Base-by-base conservation (phyloP, 2,329 filamentous ascomycete genomes). In the Lasiodiplodia sp. region DNA sequence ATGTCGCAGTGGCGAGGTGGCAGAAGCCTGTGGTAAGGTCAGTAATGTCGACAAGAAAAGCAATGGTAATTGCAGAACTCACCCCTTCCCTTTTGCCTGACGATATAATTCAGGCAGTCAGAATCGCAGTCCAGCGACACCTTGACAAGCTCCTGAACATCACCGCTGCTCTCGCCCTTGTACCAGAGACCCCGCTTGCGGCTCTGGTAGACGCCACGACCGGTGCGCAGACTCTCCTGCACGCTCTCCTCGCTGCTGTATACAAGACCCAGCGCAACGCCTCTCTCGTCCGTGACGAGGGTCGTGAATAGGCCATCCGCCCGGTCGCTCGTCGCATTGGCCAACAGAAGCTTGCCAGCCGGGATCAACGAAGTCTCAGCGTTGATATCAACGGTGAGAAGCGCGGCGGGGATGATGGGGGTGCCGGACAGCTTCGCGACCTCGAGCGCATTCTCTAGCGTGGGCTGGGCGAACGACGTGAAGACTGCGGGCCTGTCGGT, bases 161-260 rank as follows among this genome's bases (percentile, higher is more conserved):
- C 94, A 16, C 96, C 96, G 66, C 95, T 98, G 10, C 92, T 96
- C 65, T 94, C 92, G 6, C 96, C 96, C 83, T 99, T 99, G 81
- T 97, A 91, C 96, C 96, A 99, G 34, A 99, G 82, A 0, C 96
- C 96, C 55, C 96, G 88, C 84, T 97, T 98, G 65, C 96, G 88
- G 83, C 95, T 98, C 81, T 97, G 94, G 79, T 99, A 99, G 47
- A 98, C 95, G 38, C 96, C 94, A 14, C 87, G 86, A 23, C 90
- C 90, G 8, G 93, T 97, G 75, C 88, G 88, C 70, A 99, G 79
- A 47, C 95, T 95, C 82, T 97, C 95, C 10, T 89, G 85, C 40
- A 99, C 89, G 78, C 95, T 98, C 79, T 96, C 92, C 71, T 92
- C 89, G 76, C 92, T 97, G 81, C 94, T 97, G 85, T 97, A 99